Evolutionary conservation across 768 basidiomycete species (phyloP), one percentile per base, ranked within the genome.

Genomic region (Pleurotus citrinopileatus): DNA sequence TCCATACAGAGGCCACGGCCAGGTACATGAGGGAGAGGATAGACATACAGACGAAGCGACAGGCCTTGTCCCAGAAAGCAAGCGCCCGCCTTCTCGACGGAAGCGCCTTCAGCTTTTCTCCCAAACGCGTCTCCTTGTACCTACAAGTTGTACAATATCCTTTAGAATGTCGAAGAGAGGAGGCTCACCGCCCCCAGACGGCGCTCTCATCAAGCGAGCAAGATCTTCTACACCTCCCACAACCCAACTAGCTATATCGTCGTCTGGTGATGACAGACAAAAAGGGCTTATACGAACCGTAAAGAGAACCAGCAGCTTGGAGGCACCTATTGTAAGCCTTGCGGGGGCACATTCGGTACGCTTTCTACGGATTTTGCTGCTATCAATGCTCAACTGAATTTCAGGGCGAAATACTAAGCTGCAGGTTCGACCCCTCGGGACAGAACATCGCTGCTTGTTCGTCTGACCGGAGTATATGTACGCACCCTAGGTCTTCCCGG

Each of bases 371-470:
- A 42, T 37, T 15, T 25, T 45, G 45, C 23, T 29, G 23, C 20
- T 20, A 2, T 0, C 13, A 38, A 17, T 20, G 2, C 26, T 37
- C 12, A 50, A 52, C 28, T 32, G 20, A 26, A 10, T 25, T 19
- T 37, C 20, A 59, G 87, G 86, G 78, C 6, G 97, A 99, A 73
- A 91, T 98, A 57, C 59, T 95, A 58, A 90, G 90, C 60, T 92
- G 94, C 73, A 81, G 92, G 60, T 98, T 98, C 66, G 93, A 96
- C 63, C 93, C 94, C 12, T 89, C 89, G 2, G 97, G 97, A 3
- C 88, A 95, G 67, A 91, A 91, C 60, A 84, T 98, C 55, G 97
- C 96, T 36, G 94, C 94, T 7, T 92, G 89, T 65, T 94, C 92
- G 12, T 81, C 89, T 2, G 96, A 99, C 71, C 78, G 91, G 62